phyloP scores from a whole-genome alignment of 257 asterid genomes.

The Gentiana dahurica region DNA sequence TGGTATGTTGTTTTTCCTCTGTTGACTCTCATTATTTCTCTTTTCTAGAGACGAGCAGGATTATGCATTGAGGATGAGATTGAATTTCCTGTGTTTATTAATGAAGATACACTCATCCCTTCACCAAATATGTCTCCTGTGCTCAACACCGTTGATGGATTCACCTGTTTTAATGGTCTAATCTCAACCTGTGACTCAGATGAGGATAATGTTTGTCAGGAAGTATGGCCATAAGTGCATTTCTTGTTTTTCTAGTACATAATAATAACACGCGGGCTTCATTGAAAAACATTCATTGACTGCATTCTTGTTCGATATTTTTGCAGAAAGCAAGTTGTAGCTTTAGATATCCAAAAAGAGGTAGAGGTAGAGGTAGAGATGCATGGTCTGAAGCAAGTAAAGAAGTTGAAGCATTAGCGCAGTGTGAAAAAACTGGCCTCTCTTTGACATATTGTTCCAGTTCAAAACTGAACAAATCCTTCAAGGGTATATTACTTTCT shows the following conservation, averaged over 20 bases:
- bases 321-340: slow-evolving; percentile 30
- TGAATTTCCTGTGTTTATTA: slow-evolving; percentile 48
- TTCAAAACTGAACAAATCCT: slow-evolving; percentile 31
- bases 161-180: slow-evolving; percentile 15
- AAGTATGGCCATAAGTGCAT: slow-evolving; percentile 28
- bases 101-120: slow-evolving; percentile 21
- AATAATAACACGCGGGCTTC: background rate
- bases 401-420: slow-evolving; percentile 42
- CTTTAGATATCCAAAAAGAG: slow-evolving; percentile 19
- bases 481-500: slow-evolving; percentile 31
- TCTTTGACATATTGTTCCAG: slow-evolving; percentile 24
- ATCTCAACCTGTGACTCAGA: slow-evolving; percentile 28
- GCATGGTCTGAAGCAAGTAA: slow-evolving; percentile 42
- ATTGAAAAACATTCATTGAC: slow-evolving; percentile 1
- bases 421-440: slow-evolving; percentile 27
- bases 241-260: background rate
- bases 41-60: slow-evolving; percentile 30
- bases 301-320: slow-evolving; percentile 7
- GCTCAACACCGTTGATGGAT: slow-evolving; percentile 19
- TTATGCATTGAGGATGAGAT: slow-evolving; percentile 41
- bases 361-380: slow-evolving; percentile 17
- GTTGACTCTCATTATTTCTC: slow-evolving; percentile 14
- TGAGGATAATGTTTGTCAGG: slow-evolving; percentile 44
- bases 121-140: slow-evolving; percentile 17
- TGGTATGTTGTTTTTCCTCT: background rate